Evolutionary conservation across 352 stramenopile species (phyloP).

Genomic region (Phytophthora colocasiae): DNA sequence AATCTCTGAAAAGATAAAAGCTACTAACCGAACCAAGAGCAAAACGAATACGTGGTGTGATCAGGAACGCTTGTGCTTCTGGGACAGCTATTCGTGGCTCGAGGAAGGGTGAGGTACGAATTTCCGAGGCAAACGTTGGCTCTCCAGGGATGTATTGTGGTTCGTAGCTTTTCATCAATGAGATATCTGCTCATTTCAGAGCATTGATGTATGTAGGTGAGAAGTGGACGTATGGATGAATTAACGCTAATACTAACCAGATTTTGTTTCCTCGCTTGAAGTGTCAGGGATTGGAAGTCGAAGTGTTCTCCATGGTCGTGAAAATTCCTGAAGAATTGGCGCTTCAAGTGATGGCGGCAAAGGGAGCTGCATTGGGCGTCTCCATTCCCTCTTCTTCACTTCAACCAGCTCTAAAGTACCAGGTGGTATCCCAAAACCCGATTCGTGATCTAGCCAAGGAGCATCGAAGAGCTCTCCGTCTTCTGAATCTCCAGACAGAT

Average conservation of each 20-base stretch:
- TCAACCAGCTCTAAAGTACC: conserved; percentile 37
- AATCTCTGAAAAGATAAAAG: neutral
- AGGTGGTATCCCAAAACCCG: conserved; percentile 30
- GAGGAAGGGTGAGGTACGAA: conserved; percentile 46
- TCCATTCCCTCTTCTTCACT: conserved; percentile 28
- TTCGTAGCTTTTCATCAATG: conserved; percentile 74
- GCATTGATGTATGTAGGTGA: too few species aligned
- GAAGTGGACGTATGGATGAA: neutral
- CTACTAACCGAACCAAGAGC: conserved; percentile 56
- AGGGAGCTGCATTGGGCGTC: conserved; percentile 26
- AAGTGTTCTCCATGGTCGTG: conserved; percentile 42
- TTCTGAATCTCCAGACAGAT: neutral
- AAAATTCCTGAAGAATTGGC: conserved; percentile 53
- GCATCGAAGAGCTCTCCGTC: conserved; percentile 4
- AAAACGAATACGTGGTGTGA: conserved; percentile 54
- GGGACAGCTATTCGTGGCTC: conserved; percentile 55
- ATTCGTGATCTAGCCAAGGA: conserved; percentile 12
- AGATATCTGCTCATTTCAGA: conserved; percentile 28
- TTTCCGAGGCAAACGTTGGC: conserved; percentile 57
- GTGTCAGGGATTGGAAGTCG: conserved; percentile 22
- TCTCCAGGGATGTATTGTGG: conserved; percentile 48
- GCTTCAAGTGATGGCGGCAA: conserved; percentile 29
- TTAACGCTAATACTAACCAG: conserved; percentile 8
- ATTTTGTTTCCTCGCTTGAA: conserved; percentile 9
- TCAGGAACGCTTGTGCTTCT: conserved; percentile 57